Conservation (phyloP, 2,329 filamentous ascomycete species). For the Dactylellina parvicollis region DNA sequence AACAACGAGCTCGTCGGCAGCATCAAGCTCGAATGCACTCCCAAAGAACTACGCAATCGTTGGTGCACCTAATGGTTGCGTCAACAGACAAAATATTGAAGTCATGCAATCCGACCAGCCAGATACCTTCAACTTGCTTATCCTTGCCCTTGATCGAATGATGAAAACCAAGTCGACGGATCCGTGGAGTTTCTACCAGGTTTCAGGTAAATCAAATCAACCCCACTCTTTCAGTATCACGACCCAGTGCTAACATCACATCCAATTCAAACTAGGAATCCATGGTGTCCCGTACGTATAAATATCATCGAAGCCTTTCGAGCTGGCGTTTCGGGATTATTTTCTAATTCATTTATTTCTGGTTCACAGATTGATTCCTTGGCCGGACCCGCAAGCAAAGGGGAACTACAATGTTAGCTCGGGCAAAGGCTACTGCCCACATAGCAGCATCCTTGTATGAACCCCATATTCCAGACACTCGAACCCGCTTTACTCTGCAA, state of each 20-base stretch:
- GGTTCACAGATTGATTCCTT: slow-evolving; percentile 2
- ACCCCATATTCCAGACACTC: neutral
- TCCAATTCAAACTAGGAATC: slow-evolving; percentile 4
- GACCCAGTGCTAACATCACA: neutral
- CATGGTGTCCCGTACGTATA: slow-evolving; percentile 36
- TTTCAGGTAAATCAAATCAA: slow-evolving; percentile 12
- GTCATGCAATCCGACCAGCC: slow-evolving; percentile 17
- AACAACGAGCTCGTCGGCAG: neutral
- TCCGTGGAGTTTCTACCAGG: slow-evolving; percentile 34
- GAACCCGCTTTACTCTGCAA: neutral
- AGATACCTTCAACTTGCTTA: slow-evolving; percentile 30
- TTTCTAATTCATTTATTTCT: neutral
- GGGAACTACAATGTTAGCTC: neutral
- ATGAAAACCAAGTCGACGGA: neutral
- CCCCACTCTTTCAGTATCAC: too few relatives aligned
- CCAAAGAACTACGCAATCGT: slow-evolving; percentile 8
- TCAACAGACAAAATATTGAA: slow-evolving; percentile 21
- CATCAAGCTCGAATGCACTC: neutral
- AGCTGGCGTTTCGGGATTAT: too few relatives aligned
- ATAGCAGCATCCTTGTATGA: slow-evolving; percentile 40
- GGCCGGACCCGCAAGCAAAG: slow-evolving; percentile 23
- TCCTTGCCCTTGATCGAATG: slow-evolving; percentile 15
- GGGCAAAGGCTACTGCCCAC: slow-evolving; percentile 36
- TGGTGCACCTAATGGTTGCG: slow-evolving; percentile 15
- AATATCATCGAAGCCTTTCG: neutral